Evolutionary conservation across 1,139 yeast genomes (phyloP), one percentile per base, ranked within the genome.

Genomic region (Spencermartinsiella ligniputridi): DNA sequence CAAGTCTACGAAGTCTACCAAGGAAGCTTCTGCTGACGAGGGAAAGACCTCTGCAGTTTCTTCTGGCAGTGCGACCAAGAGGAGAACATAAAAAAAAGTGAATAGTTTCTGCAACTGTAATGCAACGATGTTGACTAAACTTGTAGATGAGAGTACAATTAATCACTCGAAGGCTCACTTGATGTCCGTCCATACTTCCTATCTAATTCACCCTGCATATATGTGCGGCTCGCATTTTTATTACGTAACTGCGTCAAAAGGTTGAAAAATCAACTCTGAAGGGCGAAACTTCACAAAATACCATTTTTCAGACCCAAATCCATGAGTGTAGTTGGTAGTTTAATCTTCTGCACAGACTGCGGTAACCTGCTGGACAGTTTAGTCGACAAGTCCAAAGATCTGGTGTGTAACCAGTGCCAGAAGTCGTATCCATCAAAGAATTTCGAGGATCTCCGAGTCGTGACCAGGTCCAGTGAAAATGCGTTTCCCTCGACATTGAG

Each of bases 291-390:
- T n/a, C n/a, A n/a, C n/a, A n/a, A n/a, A n/a, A n/a, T n/a, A n/a
- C n/a, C n/a, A n/a, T n/a, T n/a, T n/a, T n/a, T n/a, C n/a, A n/a
- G n/a, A n/a, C n/a, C n/a, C n/a, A n/a, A n/a, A n/a, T n/a, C n/a
- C 43, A 89, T 92, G 97, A 87, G 96, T 47, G 96, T 82, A 25
- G 96, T 92, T 39, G 98, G 98, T 20, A 85, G 96, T 43, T 78
- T 92, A 60, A 90, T 92, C 53, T 92, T 92, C 67, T 92, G 98
- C 64, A 75, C 81, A n/a, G 86, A 81, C 58, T 92, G 98, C 65
- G 98, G 98, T 58, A 87, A 85, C 61, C 74, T 92, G 48, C 74
- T 92, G 51, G 96, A 88, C 57, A 75, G 87, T 20, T 78, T 76
- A 22, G 71, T 80, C 11, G 74, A 79, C 48, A 54, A 57, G 18